phyloP scores from a whole-genome alignment of 352 stramenopile species.

The Phytophthora europaea region DNA sequence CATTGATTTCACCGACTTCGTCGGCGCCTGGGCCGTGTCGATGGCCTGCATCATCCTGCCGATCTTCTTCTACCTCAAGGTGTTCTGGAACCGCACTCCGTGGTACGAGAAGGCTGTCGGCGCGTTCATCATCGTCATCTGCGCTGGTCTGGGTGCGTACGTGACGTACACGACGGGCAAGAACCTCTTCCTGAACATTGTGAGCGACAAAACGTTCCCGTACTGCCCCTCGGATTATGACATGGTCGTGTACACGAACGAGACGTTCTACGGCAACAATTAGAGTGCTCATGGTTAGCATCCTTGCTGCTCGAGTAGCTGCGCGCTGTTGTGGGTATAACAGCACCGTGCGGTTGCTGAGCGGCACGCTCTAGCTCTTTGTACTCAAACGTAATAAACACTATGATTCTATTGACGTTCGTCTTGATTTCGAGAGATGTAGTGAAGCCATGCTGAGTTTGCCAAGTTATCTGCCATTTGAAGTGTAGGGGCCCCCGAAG shows the following conservation, averaged over 20 bases:
- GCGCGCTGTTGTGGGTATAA: slow-evolving; percentile 26
- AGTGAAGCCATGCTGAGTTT: neutral
- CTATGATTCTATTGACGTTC: slow-evolving; percentile 41
- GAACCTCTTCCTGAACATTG: slow-evolving; percentile 48
- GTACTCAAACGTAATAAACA: slow-evolving; percentile 36
- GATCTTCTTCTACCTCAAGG: slow-evolving; percentile 81
- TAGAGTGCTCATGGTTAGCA: slow-evolving; percentile 32
- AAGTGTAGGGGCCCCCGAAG: too few relatives aligned
- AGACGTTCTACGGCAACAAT: slow-evolving; percentile 56
- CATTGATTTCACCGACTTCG: slow-evolving; percentile 75
- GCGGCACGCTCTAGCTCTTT: slow-evolving; percentile 13
- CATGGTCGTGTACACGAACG: slow-evolving; percentile 59
- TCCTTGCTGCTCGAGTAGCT: slow-evolving; percentile 5
- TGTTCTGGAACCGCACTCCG: slow-evolving; percentile 57
- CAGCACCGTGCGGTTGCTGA: slow-evolving; percentile 20
- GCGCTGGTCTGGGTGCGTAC: slow-evolving; percentile 44
- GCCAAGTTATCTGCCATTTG: neutral
- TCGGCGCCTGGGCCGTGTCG: slow-evolving; percentile 67
- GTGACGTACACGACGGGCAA: slow-evolving; percentile 59
- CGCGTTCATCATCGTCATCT: slow-evolving; percentile 49
- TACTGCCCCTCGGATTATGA: slow-evolving; percentile 67
- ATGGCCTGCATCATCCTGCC: slow-evolving; percentile 76
- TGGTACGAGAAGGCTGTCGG: slow-evolving; percentile 58
- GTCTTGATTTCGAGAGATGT: neutral
- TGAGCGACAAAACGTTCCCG: slow-evolving; percentile 55